A percentile compares a stretch with the other conserved stretches of the same genome.
These are phyloP conservation scores for Picocystis salinarum DNA, from an alignment of 139 green algal species.

Conservation along the genomic window DNA sequence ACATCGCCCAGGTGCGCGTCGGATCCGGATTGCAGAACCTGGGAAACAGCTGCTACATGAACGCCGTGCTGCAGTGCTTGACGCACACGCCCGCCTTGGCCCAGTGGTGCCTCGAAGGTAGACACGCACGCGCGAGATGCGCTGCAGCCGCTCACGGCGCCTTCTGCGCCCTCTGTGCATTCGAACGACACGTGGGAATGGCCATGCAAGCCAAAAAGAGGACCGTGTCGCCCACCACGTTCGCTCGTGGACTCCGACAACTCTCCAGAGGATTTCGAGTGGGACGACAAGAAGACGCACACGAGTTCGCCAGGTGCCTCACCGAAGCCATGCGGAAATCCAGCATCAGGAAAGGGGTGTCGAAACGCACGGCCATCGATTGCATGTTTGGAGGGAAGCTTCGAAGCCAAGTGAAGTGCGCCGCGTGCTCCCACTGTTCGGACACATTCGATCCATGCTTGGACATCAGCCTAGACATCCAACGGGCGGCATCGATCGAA, in stretches of 20 bases:
- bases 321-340: slow-evolving; percentile 72
- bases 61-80: slow-evolving; percentile 82
- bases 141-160: no score
- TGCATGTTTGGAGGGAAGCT: slow-evolving; percentile 73
- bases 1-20: background rate
- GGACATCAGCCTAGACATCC: slow-evolving; percentile 78
- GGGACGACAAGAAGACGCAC: slow-evolving; percentile 70
- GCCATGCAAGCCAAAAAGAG: no score
- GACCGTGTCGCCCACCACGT: background rate
- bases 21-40: slow-evolving; percentile 74
- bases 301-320: slow-evolving; percentile 75
- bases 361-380: slow-evolving; percentile 59
- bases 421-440: slow-evolving; percentile 50
- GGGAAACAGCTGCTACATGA: slow-evolving; percentile 98
- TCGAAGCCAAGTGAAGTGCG: slow-evolving; percentile 69
- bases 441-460: slow-evolving; percentile 79
- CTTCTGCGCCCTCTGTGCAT: no score
- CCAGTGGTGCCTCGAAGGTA: slow-evolving; percentile 39
- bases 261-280: slow-evolving; percentile 37
- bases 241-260: background rate
- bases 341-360: slow-evolving; percentile 32
- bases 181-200: slow-evolving; percentile 3
- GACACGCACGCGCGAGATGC: no score
- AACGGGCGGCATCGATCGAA: background rate
- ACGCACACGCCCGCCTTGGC: slow-evolving; percentile 72